Evolutionary conservation across 176 grass and related monocot genomes (phyloP).

Genomic region (Echinochloa phyllopogon): DNA sequence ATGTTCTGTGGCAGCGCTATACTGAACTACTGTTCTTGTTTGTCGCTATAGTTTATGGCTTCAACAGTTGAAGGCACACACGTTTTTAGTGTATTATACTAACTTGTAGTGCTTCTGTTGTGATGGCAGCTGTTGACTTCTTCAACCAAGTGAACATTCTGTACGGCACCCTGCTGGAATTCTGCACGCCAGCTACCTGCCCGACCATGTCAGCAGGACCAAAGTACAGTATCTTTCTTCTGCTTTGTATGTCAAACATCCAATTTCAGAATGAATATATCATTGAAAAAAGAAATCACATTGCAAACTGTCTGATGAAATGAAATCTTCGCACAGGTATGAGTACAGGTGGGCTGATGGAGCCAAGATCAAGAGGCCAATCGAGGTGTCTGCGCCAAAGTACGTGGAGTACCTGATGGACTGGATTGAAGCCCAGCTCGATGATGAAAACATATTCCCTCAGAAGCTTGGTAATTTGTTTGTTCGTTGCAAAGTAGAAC

Average conservation of each 20-base stretch:
- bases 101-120: conserved; percentile 14
- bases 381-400: conserved; percentile 84
- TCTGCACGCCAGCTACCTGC: conserved; percentile 88
- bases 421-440: conserved; percentile 82
- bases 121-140: conserved; percentile 86
- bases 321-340: conserved; percentile 57
- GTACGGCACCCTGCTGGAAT: conserved; percentile 86
- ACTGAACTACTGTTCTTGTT: not conserved
- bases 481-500: not conserved
- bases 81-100: not conserved
- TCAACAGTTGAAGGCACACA: not conserved
- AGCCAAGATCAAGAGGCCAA: conserved; percentile 83
- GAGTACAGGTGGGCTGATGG: conserved; percentile 98
- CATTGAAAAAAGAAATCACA: not conserved
- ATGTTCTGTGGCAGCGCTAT: not conserved
- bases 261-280: not conserved
- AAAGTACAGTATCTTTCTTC: conserved; percentile 56
- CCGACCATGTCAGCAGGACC: conserved; percentile 89
- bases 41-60: not conserved
- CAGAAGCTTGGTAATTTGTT: conserved; percentile 71
- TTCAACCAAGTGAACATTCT: conserved; percentile 96
- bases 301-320: conserved; percentile 1
- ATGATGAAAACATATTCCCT: conserved; percentile 90
- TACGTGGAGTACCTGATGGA: conserved; percentile 98
- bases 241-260: not conserved